Evolutionary conservation across 164 flowering plant species (phyloP), one percentile per base, ranked within the genome.

Genomic region (Nelumbo lutea): DNA sequence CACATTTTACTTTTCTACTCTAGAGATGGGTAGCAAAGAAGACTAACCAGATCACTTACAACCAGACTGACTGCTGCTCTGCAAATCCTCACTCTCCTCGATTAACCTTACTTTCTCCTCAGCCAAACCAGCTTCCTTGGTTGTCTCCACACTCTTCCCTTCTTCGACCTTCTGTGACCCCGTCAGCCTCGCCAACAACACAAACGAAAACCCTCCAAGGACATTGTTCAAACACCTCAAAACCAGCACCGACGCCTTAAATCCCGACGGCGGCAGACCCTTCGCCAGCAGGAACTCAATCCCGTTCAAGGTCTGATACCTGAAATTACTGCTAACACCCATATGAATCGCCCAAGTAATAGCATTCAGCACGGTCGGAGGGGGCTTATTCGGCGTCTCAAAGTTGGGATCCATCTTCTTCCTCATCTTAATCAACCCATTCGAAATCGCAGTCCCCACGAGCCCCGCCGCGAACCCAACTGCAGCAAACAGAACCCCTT

Each of bases 401-500:
- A 94, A 94, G 6, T 58, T 72, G 0, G 98, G 96, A 68, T 91
- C 97, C 91, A 95, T 89, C 79, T 89, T 88, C 84, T 92, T 95
- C 84, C 87, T 88, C 82, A 84, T 58, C 67, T 59, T 72, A 64
- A 95, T 88, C 86, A 95, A 67, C 14, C 91, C 93, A 72, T 91
- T 93, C 0, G 98, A 90, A 3, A 93, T 11, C 2, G 94, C 96
- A 2, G 98, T 93, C 27, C 98, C 98, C 2, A 83, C 94, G 0
- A 93, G 79, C 9, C 98, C 98, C 0, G 98, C 98, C 0, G 85
- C 93, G 15, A 93, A 85, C 0, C 98, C 98, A 4, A 93, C 97
- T 0, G 85, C 88, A 2, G 98, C 91, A 72, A 93, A 93, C 0
- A 90, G 52, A 6, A 78, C 62, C n/a, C 98, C 98, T 74, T 93